Percentiles rank a stretch among this genome's conserved stretches.
Evolutionary conservation across 805 yeast genomes (phyloP).

Genomic region (Kazachstania kunashirensis): DNA sequence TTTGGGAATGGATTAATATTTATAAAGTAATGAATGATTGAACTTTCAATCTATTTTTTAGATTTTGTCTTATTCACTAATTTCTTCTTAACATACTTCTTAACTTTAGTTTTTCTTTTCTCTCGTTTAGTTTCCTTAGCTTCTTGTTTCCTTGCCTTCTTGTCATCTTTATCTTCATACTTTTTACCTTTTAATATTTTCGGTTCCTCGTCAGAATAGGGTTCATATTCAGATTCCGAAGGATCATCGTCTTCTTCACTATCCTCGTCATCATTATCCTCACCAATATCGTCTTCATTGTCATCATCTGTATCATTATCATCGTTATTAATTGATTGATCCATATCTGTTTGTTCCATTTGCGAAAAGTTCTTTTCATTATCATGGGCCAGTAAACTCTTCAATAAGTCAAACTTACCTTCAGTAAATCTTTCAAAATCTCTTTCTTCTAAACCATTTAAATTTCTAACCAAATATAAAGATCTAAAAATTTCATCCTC

Average conservation of each 20-base stretch:
- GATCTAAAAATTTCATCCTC: slow-evolving; percentile 87
- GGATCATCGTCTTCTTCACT: slow-evolving; percentile 20
- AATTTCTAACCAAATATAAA: slow-evolving; percentile 61
- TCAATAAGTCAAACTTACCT: slow-evolving; percentile 74
- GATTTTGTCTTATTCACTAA: slow-evolving; percentile 48
- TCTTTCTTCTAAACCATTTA: slow-evolving; percentile 80
- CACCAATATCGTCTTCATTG: slow-evolving; percentile 24
- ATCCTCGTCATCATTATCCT: slow-evolving; percentile 24
- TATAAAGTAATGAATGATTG: too few relatives aligned
- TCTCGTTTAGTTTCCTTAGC: slow-evolving; percentile 73
- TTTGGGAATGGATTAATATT: too few relatives aligned
- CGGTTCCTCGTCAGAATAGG: slow-evolving; percentile 31
- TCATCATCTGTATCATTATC: slow-evolving; percentile 22
- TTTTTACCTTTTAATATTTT: slow-evolving; percentile 57
- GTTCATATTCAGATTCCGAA: slow-evolving; percentile 29
- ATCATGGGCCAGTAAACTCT: slow-evolving; percentile 45
- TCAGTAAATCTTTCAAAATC: slow-evolving; percentile 72
- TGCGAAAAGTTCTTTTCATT: slow-evolving; percentile 22
- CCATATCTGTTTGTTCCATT: slow-evolving; percentile 13
- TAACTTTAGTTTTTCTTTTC: slow-evolving; percentile 71
- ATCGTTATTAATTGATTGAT: slow-evolving; percentile 20
- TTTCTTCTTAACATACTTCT: slow-evolving; percentile 74
- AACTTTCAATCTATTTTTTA: slow-evolving; percentile 29
- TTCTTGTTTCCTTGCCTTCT: slow-evolving; percentile 62
- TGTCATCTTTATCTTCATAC: slow-evolving; percentile 66